Percentiles rank a stretch among this genome's conserved stretches.
phyloP scores from a whole-genome alignment of 2,329 filamentous ascomycete genomes.

The Neophaeococcomyces aloes region DNA sequence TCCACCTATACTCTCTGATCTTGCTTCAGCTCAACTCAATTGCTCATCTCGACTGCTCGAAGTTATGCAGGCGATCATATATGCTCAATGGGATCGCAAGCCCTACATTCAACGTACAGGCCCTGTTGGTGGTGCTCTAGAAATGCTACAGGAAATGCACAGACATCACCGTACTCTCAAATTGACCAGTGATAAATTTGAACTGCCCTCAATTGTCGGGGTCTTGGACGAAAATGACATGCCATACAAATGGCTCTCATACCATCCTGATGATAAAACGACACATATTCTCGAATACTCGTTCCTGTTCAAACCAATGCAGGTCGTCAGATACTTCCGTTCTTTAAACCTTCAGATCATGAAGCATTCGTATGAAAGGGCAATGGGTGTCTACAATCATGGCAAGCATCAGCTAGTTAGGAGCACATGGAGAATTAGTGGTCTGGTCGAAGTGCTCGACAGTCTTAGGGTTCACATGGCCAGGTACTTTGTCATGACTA shows the following conservation, averaged over 20 bases:
- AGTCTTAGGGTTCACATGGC: slow-evolving; percentile 56
- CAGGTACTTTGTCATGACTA: slow-evolving; percentile 59
- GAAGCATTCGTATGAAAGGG: slow-evolving; percentile 66
- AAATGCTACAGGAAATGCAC: slow-evolving; percentile 63
- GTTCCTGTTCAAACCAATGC: slow-evolving; percentile 64
- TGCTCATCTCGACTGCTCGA: slow-evolving; percentile 11
- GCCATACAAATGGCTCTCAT: slow-evolving; percentile 60
- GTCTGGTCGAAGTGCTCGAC: slow-evolving; percentile 52
- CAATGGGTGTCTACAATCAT: slow-evolving; percentile 39
- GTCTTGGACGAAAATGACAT: slow-evolving; percentile 64
- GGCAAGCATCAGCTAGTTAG: slow-evolving; percentile 36
- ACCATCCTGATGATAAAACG: slow-evolving; percentile 49
- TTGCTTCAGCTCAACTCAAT: no score
- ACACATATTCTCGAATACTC: slow-evolving; percentile 70
- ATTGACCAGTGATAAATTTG: slow-evolving; percentile 56
- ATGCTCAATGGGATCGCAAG: slow-evolving; percentile 71
- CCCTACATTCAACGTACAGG: slow-evolving; percentile 59
- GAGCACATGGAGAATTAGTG: slow-evolving; percentile 30
- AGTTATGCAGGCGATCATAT: slow-evolving; percentile 46
- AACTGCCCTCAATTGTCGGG: slow-evolving; percentile 64
- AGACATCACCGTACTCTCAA: slow-evolving; percentile 54
- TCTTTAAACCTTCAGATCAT: slow-evolving; percentile 80
- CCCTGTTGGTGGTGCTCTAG: slow-evolving; percentile 65
- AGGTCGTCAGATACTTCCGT: slow-evolving; percentile 73
- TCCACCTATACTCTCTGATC: not conserved